Base-by-base conservation (phyloP, 108 stramenopile species). In the Skeletonema potamos region DNA sequence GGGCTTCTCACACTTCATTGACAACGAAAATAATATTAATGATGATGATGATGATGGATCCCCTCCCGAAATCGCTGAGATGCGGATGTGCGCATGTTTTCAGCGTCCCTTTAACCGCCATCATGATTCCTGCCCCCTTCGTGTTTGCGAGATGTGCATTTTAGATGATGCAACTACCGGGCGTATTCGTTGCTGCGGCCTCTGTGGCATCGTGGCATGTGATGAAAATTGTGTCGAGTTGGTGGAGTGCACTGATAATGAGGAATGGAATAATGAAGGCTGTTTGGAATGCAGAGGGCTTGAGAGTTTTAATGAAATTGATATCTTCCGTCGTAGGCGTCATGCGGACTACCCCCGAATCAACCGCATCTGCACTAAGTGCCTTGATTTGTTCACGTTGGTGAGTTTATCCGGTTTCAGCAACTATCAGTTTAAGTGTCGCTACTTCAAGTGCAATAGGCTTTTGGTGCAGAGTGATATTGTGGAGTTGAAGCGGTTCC, bases 201-300 rank as follows among this genome's bases (percentile, higher is more conserved):
- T 76, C 34, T 76, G 75, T 28, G 75, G 75, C 22, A 62, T 68
- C 3, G 75, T 76, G 28, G 68, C 75, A 6, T 76, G 75, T 54
- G 75, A 76, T 62, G 75, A 76, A 54, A 39, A 76, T 55, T 76
- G 75, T 41, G 67, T 63, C 54, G 62, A 64, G 30, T 36, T 76
- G 2, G 62, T 76, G 12, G 75, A 76, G 54, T 67, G 66, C n/a
- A 76, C 75, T 1, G 75, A 76, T 62, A 4, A 2, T 39, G 60
- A 62, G 54, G 66, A 66, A 24, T 55, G 67, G 67, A 68, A 62
- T 55, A 68, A 76, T 41, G 41, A 67, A 11, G 75, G 75, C 27
- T 76, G 75, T 34, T 48, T 76, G 54, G 48, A 51, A 51, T 51
- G 48, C 22, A 51, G 48, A 9, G 48, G 48, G 22, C 9, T 51